phyloP scores from a whole-genome alignment of 148 eudicot genomes.

The Polygonum aviculare region DNA sequence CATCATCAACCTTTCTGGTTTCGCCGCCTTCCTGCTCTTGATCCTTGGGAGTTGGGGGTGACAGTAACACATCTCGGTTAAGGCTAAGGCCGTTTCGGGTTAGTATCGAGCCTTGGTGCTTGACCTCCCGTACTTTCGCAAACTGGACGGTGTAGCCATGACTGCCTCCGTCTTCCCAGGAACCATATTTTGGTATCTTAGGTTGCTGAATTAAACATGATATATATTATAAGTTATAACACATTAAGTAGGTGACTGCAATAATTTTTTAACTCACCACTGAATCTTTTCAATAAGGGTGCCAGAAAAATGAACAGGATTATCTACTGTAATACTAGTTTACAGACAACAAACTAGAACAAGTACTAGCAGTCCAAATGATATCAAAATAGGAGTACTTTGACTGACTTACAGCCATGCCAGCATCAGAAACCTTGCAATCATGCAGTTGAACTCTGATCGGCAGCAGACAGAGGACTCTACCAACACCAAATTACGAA shows the following conservation, averaged over 20 bases:
- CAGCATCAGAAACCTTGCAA: slow-evolving; percentile 2
- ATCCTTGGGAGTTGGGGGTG: background rate
- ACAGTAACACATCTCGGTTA: background rate
- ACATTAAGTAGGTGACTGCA: no score
- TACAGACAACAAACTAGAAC: background rate
- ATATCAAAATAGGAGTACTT: background rate
- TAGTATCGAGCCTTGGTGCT: background rate
- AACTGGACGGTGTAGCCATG: background rate
- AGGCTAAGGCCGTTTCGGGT: no score
- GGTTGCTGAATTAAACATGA: background rate
- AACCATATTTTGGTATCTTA: background rate
- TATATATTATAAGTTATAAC: no score
- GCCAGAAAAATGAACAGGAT: no score
- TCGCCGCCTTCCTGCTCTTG: background rate
- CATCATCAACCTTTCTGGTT: background rate
- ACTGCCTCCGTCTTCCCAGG: background rate
- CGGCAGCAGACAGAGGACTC: background rate
- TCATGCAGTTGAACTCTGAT: background rate
- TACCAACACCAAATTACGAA: background rate
- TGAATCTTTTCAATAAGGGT: no score
- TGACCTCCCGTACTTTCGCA: background rate
- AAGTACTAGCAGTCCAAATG: background rate
- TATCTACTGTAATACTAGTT: background rate
- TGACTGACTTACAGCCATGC: background rate
- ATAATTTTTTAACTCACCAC: no score